Conservation (phyloP, 768 basidiomycete species). For the Collybia sp. region DNA sequence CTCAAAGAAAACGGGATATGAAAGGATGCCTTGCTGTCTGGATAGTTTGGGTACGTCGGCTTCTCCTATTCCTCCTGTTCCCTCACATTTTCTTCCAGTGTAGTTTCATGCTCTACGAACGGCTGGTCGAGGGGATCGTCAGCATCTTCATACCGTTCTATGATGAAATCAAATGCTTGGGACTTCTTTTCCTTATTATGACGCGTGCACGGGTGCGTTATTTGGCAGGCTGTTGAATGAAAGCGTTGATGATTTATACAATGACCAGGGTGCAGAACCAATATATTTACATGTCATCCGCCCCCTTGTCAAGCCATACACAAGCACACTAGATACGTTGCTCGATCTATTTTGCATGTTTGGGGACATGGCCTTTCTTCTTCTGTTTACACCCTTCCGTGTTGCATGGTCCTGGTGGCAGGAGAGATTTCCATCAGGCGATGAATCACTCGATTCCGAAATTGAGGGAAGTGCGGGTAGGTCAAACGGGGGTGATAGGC, state of each 20-base stretch:
- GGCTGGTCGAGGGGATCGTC: slow-evolving; percentile 56
- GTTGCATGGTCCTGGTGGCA: slow-evolving; percentile 32
- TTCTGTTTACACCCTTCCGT: slow-evolving; percentile 34
- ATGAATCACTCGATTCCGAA: slow-evolving; percentile 14
- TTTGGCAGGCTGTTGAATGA: neutral
- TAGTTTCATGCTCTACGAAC: slow-evolving; percentile 66
- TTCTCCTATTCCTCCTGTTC: slow-evolving; percentile 1
- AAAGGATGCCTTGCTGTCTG: slow-evolving; percentile 82
- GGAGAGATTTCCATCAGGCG: slow-evolving; percentile 14
- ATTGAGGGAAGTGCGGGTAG: slow-evolving; percentile 12
- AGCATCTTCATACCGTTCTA: slow-evolving; percentile 80
- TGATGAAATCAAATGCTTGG: slow-evolving; percentile 72
- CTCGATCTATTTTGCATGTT: slow-evolving; percentile 58
- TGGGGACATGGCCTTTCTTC: slow-evolving; percentile 55
- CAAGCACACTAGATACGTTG: slow-evolving; percentile 55
- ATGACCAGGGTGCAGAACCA: slow-evolving; percentile 76
- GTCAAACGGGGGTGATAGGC: neutral
- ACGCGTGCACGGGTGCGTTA: slow-evolving; percentile 67
- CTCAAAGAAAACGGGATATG: slow-evolving; percentile 79
- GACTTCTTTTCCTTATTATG: slow-evolving; percentile 68
- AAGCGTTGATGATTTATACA: neutral
- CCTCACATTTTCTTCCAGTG: slow-evolving; percentile 37
- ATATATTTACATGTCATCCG: slow-evolving; percentile 78
- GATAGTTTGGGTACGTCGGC: slow-evolving; percentile 72
- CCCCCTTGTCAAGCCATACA: slow-evolving; percentile 74